Conservation (phyloP, 2,329 filamentous ascomycete species). For the Beauveria australis region DNA sequence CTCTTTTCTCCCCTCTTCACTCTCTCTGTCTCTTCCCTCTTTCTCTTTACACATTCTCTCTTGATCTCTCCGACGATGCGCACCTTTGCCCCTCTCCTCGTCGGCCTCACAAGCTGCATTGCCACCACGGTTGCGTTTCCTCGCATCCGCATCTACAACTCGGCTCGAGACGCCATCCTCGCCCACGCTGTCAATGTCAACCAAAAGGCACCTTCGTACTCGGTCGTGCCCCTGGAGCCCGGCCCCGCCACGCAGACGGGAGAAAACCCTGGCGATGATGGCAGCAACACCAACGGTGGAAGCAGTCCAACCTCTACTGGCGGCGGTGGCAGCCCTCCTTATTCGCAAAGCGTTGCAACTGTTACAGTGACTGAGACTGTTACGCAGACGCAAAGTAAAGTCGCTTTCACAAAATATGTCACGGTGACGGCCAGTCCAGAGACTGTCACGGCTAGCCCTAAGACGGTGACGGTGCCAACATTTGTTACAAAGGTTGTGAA, state of each 20-base stretch:
- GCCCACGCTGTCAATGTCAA: not conserved
- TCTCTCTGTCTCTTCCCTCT: not conserved
- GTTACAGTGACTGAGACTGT: slow-evolving; percentile 22
- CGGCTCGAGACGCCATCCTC: not conserved
- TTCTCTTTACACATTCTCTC: not conserved
- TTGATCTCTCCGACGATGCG: slow-evolving; percentile 20
- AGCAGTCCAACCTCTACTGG: not conserved
- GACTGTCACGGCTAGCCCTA: slow-evolving; percentile 14
- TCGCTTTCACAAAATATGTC: slow-evolving; percentile 20
- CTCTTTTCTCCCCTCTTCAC: too few relatives aligned
- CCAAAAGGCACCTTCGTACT: slow-evolving; percentile 26
- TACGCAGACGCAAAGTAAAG: slow-evolving; percentile 24
- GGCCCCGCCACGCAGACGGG: slow-evolving; percentile 9
- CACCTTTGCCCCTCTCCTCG: slow-evolving; percentile 19
- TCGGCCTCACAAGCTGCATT: slow-evolving; percentile 23
- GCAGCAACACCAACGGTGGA: slow-evolving; percentile 16
- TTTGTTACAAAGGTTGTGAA: not conserved
- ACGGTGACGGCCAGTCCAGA: slow-evolving; percentile 14
- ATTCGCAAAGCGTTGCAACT: slow-evolving; percentile 9
- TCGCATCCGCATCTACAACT: slow-evolving; percentile 16
- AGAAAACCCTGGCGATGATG: slow-evolving; percentile 13
- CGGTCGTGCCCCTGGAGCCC: slow-evolving; percentile 31
- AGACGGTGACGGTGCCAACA: not conserved
- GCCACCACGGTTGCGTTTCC: slow-evolving; percentile 22
- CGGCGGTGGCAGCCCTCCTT: slow-evolving; percentile 6